Base-by-base conservation (phyloP, 1,139 yeast genomes). In the Candida tetrigidarum region DNA sequence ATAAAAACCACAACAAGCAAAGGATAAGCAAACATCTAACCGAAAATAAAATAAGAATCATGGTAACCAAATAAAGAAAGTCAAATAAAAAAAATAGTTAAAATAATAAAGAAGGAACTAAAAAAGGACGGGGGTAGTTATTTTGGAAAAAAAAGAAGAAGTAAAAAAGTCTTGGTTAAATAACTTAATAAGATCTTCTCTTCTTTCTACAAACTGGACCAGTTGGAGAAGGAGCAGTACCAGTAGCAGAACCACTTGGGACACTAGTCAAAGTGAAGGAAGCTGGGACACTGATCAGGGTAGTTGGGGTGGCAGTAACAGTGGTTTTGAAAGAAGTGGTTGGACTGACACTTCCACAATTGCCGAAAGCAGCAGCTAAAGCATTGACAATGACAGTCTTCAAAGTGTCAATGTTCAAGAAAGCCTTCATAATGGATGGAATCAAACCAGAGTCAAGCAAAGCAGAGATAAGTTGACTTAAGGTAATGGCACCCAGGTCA, bases 311-410 rank as follows among this genome's bases (percentile, higher is more conserved):
- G 26, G 57, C 48, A 10, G 61, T 44, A 36, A 58, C 46, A n/a
- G 55, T 50, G 14, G 50, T 48, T 25, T 50, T 43, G 14, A 55
- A 43, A 12, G 65, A 44, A 20, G 58, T 42, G 30, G 67, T 54
- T 44, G 66, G 58, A 10, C 70, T 53, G 18, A 62, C 48, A 44
- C 66, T 69, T 37, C 59, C 66, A 69, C 79, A 74, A 42, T 69
- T 57, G 47, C 73, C 73, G 46, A 66, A 62, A 34, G 76, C 76
- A 51, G 78, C 78, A 53, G 76, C 75, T 59, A 74, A 71, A 32
- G 78, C 77, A 49, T 68, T 74, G 49, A 69, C 69, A 48, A 69
- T 63, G 44, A 73, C 70, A 16, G 74, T 63, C 59, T 69, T 62
- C 51, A 74, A 69, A 29, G 77, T 73, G 39, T 58, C 62, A 40